Base-by-base conservation (phyloP, 2,329 filamentous ascomycete genomes). In the Triangularia verruculosa region DNA sequence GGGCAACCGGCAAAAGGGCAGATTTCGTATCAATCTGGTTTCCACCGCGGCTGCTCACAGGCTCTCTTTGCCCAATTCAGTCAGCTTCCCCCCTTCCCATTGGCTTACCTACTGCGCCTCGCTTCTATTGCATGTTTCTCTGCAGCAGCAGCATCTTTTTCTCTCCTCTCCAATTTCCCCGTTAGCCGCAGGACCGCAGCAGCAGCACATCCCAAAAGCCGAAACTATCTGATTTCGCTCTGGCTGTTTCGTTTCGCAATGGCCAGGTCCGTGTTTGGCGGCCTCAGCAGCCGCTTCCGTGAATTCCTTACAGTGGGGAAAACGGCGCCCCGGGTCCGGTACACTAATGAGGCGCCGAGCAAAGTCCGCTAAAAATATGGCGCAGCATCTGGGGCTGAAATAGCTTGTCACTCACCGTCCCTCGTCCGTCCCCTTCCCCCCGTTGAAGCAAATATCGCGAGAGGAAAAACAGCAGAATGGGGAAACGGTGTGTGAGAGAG, bases 371-470 rank as follows among this genome's bases (percentile, higher is more conserved):
- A 67, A 69, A 61, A 64, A 59, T 65, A 68, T 66, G 68, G 67
- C 68, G 69, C 67, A 70, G 67, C 64, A n/a, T 17, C 39, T 22
- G 64, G 67, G 67, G 69, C 69, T 70, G 68, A 70, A 66, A 59
- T 25, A 32, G 11, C 56, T n/a, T 57, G 61, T 64, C 61, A 52
- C 58, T 47, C 47, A 57, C 62, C 58, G 32, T 61, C 47, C 51
- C 24, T 56, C 20, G 25, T 34, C 58, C 55, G 27, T 64, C 62
- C 60, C 61, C 60, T 61, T 47, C 22, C 52, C 61, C 62, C 27
- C 54, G 65, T 64, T 54, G 22, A 25, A 24, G 25, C 25, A 54
- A 27, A 13, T 28, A 28, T 54, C 51, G 22, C 51, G 51, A 25
- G 22, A 27, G 11, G 15, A 4, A 12, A 34, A 12, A 34, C 1